Evolutionary conservation across 306 rosid genomes (phyloP).

Genomic region (Cicer yamashitae): DNA sequence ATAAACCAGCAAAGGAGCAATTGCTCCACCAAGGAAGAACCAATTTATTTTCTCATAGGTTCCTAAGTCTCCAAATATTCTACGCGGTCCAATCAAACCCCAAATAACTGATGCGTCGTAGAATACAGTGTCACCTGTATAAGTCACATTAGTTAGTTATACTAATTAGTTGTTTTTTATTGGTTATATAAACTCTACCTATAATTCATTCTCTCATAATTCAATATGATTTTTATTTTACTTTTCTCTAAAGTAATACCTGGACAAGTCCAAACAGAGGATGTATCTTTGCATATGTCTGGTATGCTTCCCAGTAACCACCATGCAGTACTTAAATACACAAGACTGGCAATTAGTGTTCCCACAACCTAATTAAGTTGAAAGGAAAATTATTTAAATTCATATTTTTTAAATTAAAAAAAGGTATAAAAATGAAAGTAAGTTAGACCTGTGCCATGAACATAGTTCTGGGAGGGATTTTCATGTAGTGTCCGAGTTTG

Average conservation of each 20-base stretch:
- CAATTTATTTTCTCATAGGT: slow-evolving; percentile 66
- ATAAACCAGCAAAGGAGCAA: slow-evolving; percentile 78
- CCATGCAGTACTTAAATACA: slow-evolving; percentile 86
- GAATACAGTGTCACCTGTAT: slow-evolving; percentile 65
- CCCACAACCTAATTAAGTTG: slow-evolving; percentile 65
- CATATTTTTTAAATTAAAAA: not conserved
- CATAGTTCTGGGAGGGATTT: slow-evolving; percentile 93
- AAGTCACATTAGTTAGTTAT: too few relatives aligned
- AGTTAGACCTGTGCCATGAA: slow-evolving; percentile 83
- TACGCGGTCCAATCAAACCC: slow-evolving; percentile 85
- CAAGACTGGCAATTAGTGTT: slow-evolving; percentile 66
- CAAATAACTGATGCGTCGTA: slow-evolving; percentile 93
- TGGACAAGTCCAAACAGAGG: slow-evolving; percentile 90
- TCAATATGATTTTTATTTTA: too few relatives aligned
- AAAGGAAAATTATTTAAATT: not conserved
- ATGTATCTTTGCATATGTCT: slow-evolving; percentile 73
- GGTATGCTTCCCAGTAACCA: slow-evolving; percentile 93
- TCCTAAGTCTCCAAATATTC: slow-evolving; percentile 80
- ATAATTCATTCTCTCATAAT: too few relatives aligned
- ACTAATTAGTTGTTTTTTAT: too few relatives aligned
- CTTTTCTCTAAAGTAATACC: too few relatives aligned
- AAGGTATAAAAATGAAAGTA: too few relatives aligned
- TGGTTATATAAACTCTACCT: too few relatives aligned
- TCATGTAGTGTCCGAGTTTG: slow-evolving; percentile 98
- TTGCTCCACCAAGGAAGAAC: slow-evolving; percentile 82